Evolutionary conservation across 2,329 filamentous ascomycete genomes (phyloP).

Genomic region (Talaromyces sp.): DNA sequence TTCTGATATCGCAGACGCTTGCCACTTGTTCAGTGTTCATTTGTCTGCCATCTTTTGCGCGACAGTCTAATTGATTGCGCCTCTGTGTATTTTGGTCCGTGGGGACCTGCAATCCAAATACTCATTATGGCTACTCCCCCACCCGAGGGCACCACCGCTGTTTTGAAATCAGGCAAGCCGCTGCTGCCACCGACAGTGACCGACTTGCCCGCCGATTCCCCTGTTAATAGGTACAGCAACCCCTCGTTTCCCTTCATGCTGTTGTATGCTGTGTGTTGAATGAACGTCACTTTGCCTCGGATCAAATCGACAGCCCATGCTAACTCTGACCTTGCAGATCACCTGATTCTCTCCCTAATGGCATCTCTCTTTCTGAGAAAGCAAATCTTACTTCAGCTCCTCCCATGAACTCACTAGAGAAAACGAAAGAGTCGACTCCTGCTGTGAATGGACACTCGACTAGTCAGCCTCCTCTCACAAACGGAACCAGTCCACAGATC

Average conservation of each 20-base stretch:
- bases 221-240: slow-evolving; percentile 30
- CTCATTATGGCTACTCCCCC: slow-evolving; percentile 42
- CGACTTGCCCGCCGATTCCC: slow-evolving; percentile 30
- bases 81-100: slow-evolving; percentile 26
- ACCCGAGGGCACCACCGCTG: slow-evolving; percentile 35
- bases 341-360: slow-evolving; percentile 25
- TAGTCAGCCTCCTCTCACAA: slow-evolving; percentile 25
- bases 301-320: background rate
- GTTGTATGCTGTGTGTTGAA: background rate
- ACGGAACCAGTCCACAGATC: slow-evolving; percentile 25
- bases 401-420: slow-evolving; percentile 11
- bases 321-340: slow-evolving; percentile 19
- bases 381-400: slow-evolving; percentile 11
- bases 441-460: slow-evolving; percentile 32
- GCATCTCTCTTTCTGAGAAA: slow-evolving; percentile 25
- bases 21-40: background rate
- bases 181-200: slow-evolving; percentile 37
- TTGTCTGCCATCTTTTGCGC: background rate
- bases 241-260: background rate
- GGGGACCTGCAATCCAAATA: slow-evolving; percentile 22
- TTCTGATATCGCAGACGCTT: background rate
- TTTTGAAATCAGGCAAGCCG: slow-evolving; percentile 41
- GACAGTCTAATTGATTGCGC: slow-evolving; percentile 1
- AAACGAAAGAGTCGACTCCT: slow-evolving; percentile 15
- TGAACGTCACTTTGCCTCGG: background rate